Base-by-base conservation (phyloP, 768 basidiomycete genomes). In the Paxillus involutus region DNA sequence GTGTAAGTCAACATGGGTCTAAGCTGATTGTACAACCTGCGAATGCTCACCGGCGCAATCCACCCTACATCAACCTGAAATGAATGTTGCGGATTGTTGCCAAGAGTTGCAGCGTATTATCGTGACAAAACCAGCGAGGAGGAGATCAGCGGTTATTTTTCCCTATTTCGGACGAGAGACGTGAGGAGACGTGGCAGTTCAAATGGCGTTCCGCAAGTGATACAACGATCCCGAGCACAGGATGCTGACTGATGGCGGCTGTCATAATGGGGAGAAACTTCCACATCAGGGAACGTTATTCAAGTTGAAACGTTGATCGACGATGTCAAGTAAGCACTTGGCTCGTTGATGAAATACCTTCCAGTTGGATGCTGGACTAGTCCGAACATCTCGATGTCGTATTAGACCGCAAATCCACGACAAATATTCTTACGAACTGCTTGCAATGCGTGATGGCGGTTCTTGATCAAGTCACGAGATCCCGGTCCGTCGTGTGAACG, bases 21-120 rank as follows among this genome's bases (percentile, higher is more conserved):
- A 80, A 58, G 63, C 71, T n/a, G 80, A 17, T 77, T 80, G 59
- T 79, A 80, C 59, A 75, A 74, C 16, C 57, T 69, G 12, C 61
- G 67, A n/a, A 69, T 80, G 51, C 70, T 80, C 46, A 76, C 81
- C 44, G 79, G 78, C 13, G 78, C 75, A 2, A 74, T 1, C 71
- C 7, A 74, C 71, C 26, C 45, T 73, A 37, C 63, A 59, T 19
- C 79, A 81, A 40, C 69, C 80, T 26, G 26, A 79, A 57, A 12
- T 24, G 17, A 47, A 42, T 30, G 24, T 52, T 6, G 26, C 19
- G 32, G 37, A 42, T 36, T 35, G 40, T 37, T 44, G 44, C n/a
- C n/a, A n/a, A n/a, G n/a, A 12, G 51, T 47, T 16, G 9, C 4
- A 11, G 16, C 10, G 8, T 37, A 19, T 43, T 10, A n/a, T 16